Evolutionary conservation across 257 asterid species (phyloP).

Genomic region (Primulina eburnea): DNA sequence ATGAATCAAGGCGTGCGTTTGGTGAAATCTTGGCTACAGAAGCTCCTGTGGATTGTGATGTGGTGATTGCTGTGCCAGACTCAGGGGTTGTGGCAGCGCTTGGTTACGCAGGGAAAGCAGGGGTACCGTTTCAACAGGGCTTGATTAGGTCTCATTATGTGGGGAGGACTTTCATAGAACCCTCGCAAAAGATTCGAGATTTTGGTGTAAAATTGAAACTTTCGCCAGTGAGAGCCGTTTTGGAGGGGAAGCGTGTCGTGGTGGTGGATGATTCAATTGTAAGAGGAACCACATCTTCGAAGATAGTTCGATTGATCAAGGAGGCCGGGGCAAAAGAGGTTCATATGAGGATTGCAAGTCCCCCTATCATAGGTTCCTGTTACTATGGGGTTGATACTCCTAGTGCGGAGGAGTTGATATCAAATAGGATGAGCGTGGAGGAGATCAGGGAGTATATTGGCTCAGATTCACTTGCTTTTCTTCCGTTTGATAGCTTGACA

Average conservation of each 20-base stretch:
- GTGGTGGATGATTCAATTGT: slow-evolving; percentile 97
- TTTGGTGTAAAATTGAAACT: slow-evolving; percentile 88
- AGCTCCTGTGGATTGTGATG: slow-evolving; percentile 87
- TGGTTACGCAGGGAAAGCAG: slow-evolving; percentile 84
- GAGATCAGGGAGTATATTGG: slow-evolving; percentile 79
- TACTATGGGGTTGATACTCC: slow-evolving; percentile 93
- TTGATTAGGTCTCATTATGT: slow-evolving; percentile 87
- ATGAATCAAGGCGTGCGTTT: slow-evolving; percentile 61
- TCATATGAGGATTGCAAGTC: slow-evolving; percentile 94
- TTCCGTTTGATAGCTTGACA: slow-evolving; percentile 55
- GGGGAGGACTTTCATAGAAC: slow-evolving; percentile 91
- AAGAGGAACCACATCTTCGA: slow-evolving; percentile 85
- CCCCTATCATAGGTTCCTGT: slow-evolving; percentile 81
- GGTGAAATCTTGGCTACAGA: slow-evolving; percentile 75
- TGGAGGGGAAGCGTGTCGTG: slow-evolving; percentile 95
- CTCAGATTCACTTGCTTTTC: slow-evolving; percentile 74
- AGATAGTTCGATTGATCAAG: slow-evolving; percentile 80
- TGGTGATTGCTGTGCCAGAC: slow-evolving; percentile 90
- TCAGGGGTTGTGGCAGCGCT: slow-evolving; percentile 94
- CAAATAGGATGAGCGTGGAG: slow-evolving; percentile 70
- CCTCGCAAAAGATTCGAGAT: slow-evolving; percentile 86
- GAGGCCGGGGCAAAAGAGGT: slow-evolving; percentile 93
- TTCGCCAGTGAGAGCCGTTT: slow-evolving; percentile 76
- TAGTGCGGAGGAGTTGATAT: slow-evolving; percentile 67
- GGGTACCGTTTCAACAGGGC: slow-evolving; percentile 90